Percentiles rank a stretch among this genome's conserved stretches.
Evolutionary conservation across 306 rosid species (phyloP).

Genomic region (Inga laurina): DNA sequence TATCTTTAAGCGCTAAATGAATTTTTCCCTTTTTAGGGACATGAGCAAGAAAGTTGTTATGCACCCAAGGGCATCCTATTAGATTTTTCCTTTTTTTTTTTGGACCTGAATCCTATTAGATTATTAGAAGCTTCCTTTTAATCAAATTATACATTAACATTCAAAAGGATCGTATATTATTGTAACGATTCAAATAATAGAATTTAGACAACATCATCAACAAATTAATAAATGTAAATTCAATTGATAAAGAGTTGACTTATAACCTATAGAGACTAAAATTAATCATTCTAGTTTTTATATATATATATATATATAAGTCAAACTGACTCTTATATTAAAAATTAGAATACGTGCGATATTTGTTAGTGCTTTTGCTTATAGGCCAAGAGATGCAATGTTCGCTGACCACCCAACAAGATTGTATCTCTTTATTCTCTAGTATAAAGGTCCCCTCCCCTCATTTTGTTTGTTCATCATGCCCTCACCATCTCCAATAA

Average conservation of each 20-base stretch:
- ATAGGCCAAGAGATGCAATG: constrained; percentile 33
- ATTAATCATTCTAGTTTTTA: no score
- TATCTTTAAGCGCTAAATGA: no score
- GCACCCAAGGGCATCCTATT: not conserved
- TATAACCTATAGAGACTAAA: not conserved
- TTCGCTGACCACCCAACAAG: constrained; percentile 26
- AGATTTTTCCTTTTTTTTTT: no score
- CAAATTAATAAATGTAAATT: no score
- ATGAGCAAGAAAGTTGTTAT: no score
- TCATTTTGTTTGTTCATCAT: not conserved
- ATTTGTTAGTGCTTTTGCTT: constrained; percentile 36
- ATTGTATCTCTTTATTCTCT: constrained; percentile 14
- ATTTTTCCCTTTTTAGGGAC: no score
- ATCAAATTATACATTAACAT: not conserved
- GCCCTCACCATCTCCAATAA: not conserved
- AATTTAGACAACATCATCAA: not conserved
- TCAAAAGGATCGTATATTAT: not conserved
- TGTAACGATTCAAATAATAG: not conserved
- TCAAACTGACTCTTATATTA: no score
- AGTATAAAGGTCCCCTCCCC: constrained; percentile 10
- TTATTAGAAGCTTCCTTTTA: not conserved
- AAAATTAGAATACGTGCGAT: not conserved
- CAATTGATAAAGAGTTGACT: no score
- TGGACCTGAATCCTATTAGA: no score
- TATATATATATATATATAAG: no score